phyloP scores from a whole-genome alignment of 108 stramenopile species.

The Conticribra weissflogii region DNA sequence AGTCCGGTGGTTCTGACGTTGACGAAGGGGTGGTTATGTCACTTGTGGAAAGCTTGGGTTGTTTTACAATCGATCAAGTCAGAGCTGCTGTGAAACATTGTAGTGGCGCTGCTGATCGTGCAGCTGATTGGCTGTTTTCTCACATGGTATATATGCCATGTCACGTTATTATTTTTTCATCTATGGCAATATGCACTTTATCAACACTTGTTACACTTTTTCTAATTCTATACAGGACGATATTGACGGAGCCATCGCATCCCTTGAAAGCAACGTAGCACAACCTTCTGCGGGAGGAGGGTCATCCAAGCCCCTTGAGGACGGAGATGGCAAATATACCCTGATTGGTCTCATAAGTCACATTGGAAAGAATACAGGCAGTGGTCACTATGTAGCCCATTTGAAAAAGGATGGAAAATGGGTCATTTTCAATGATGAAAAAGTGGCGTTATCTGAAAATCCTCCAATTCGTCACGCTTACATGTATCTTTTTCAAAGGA shows the following conservation, averaged over 20 bases:
- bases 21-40: slow-evolving; percentile 80
- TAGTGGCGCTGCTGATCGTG: slow-evolving; percentile 86
- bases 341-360: slow-evolving; percentile 95
- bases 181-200: background rate
- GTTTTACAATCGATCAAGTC: slow-evolving; percentile 93
- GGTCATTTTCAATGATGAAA: slow-evolving; percentile 99
- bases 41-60: slow-evolving; percentile 86
- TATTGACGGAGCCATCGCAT: slow-evolving; percentile 88
- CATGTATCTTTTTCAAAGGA: slow-evolving; percentile 88
- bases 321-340: slow-evolving; percentile 89
- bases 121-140: slow-evolving; percentile 97
- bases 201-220: background rate
- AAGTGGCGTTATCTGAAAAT: slow-evolving; percentile 88
- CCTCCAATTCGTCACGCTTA: slow-evolving; percentile 91
- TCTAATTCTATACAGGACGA: slow-evolving; percentile 55
- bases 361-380: slow-evolving; percentile 96
- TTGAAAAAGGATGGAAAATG: slow-evolving; percentile 93
- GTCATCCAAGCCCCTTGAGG: slow-evolving; percentile 59
- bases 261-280: slow-evolving; percentile 49
- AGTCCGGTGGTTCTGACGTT: slow-evolving; percentile 42
- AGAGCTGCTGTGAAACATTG: slow-evolving; percentile 87
- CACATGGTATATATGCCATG: slow-evolving; percentile 67
- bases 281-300: slow-evolving; percentile 9
- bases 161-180: background rate
- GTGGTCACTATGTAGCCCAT: slow-evolving; percentile 99